Base-by-base conservation (phyloP, 441 rosid species). In the Theobroma grandiflorum region DNA sequence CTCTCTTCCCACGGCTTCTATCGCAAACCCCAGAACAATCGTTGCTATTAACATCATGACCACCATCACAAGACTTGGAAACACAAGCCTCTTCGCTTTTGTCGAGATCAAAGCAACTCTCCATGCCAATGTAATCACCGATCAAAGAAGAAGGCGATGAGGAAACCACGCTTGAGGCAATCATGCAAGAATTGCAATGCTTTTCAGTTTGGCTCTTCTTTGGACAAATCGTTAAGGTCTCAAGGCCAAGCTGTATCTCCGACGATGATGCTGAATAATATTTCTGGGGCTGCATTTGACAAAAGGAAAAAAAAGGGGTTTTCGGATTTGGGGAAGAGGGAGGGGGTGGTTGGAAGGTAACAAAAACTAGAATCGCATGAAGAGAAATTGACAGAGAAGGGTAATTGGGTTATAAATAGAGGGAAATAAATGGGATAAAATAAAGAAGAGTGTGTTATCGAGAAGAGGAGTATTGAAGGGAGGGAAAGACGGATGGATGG, bases 51-150 rank as follows among this genome's bases (percentile, higher is more conserved):
- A 3, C 43, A 9, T 1, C 72, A n/a, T 26, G 52, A 16, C 8
- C 20, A 18, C 8, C 57, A 18, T 3, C 35, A 8, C 72, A 4
- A 40, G 7, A 70, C 58, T 20, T 18, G 33, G 40, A 4, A 11
- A 6, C 35, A 16, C 9, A 62, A 31, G 72, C 38, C 40, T 81
- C 87, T 0, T 77, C 74, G 40, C 38, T 73, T 18, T 75, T 45
- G 35, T 72, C 50, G 31, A 86, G 77, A 76, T 91, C 92, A 40
- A 82, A 80, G 47, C 89, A 87, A 80, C 95, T 90, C 80, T 89
- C 92, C 73, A 70, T 42, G 68, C 95, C 93, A 59, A 91, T 86
- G 82, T 82, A 89, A 55, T 91, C 94, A 3, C 85, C 93, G 14
- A 85, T 37, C 3, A 78, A 66, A 55, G 81, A 58, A 66, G 63